phyloP scores from a whole-genome alignment of 306 rosid species.

The Cucurbita pepo region DNA sequence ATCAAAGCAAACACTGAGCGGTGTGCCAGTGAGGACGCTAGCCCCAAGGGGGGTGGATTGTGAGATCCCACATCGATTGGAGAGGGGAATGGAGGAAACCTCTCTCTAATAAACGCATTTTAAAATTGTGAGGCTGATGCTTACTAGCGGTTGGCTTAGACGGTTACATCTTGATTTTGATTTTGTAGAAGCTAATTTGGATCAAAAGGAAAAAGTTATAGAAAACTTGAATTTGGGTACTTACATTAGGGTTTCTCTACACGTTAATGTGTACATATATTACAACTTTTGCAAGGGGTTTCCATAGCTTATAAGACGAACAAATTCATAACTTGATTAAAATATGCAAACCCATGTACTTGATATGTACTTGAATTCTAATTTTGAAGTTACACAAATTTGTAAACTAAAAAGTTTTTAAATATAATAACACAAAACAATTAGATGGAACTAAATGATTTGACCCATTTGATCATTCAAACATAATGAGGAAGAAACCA shows the following conservation, averaged over 20 bases:
- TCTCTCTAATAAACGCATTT: too few species aligned
- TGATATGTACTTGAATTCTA: not conserved
- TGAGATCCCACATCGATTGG: too few species aligned
- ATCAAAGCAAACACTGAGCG: too few species aligned
- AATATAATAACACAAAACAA: too few species aligned
- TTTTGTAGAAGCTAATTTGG: not conserved
- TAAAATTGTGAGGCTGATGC: too few species aligned
- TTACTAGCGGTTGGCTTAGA: too few species aligned
- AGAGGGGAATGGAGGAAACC: too few species aligned
- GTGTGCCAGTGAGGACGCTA: too few species aligned
- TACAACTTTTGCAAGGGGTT: not conserved
- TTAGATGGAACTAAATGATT: not conserved
- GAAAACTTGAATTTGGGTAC: not conserved
- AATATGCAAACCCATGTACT: not conserved
- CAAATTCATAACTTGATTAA: not conserved
- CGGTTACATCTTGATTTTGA: too few species aligned
- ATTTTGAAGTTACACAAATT: not conserved
- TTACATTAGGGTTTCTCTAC: not conserved
- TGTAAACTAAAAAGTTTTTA: not conserved
- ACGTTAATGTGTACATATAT: not conserved
- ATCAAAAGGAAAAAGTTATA: not conserved
- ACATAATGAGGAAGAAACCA: not conserved
- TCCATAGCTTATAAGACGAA: not conserved
- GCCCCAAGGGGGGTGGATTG: too few species aligned
- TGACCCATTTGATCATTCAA: not conserved